A percentile compares a stretch with the other conserved stretches of the same genome.
Evolutionary conservation across 2,329 filamentous ascomycete species (phyloP).

Genomic region (Penicillium sp.): DNA sequence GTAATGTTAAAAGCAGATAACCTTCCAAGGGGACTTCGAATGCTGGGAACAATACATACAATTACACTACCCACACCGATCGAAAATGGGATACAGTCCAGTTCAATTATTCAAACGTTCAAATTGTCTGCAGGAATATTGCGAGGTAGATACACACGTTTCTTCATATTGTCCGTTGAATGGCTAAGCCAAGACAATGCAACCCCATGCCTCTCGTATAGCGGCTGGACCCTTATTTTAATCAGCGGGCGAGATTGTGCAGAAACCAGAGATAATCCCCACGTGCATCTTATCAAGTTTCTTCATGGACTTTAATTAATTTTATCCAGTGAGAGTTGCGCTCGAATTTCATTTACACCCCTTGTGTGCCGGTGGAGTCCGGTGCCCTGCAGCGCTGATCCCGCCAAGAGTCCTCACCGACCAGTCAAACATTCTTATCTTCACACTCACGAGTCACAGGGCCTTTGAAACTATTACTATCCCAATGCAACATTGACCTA

Average conservation of each 20-base stretch:
- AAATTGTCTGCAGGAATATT: neutral
- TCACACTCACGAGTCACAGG: neutral
- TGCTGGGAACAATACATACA: neutral
- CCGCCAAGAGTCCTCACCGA: neutral
- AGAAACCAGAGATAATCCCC: neutral
- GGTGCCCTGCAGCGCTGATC: constrained; percentile 12
- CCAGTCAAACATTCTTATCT: constrained; percentile 4
- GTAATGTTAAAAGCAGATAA: neutral
- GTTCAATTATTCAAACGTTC: neutral
- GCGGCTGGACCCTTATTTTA: neutral
- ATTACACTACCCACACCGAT: neutral
- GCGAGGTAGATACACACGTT: neutral
- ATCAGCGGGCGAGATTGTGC: neutral
- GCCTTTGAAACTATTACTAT: neutral
- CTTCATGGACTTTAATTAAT: neutral
- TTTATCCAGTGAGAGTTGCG: neutral
- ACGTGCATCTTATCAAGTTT: neutral
- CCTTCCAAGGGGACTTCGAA: neutral
- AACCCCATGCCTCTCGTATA: neutral
- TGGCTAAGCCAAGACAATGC: neutral
- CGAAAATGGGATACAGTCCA: too few species aligned
- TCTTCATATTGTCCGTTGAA: neutral
- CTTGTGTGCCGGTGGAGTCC: constrained; percentile 7
- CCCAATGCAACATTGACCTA: neutral
- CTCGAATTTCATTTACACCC: neutral